phyloP scores from a whole-genome alignment of 352 stramenopile species.

The Globisporangium emineosum region DNA sequence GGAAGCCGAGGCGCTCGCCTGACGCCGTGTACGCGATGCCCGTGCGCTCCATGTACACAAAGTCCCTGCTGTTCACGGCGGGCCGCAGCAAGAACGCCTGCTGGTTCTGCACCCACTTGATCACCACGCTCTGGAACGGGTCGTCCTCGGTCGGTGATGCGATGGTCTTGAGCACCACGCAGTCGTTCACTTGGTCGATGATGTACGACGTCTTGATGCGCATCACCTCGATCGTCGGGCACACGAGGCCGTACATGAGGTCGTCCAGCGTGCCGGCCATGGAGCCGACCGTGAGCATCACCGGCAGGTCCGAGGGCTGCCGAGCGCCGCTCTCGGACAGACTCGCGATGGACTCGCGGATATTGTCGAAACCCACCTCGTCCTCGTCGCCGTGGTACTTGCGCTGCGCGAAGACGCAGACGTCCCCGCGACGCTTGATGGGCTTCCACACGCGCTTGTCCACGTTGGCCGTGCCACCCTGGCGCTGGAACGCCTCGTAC shows the following conservation, averaged over 20 bases:
- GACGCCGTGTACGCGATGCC: conserved; percentile 25
- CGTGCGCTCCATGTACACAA: conserved; percentile 39
- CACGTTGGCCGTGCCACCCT: background rate
- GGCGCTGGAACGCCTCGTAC: conserved; percentile 1
- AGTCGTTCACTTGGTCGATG: conserved; percentile 6
- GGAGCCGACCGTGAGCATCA: conserved; percentile 6
- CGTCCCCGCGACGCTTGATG: conserved; percentile 1
- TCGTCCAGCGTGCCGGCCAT: conserved; percentile 18
- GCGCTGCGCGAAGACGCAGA: conserved; percentile 8
- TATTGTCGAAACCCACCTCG: background rate
- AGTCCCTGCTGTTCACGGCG: conserved; percentile 36
- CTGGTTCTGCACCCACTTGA: conserved; percentile 32
- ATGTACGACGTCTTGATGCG: conserved; percentile 17
- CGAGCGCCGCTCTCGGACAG: background rate
- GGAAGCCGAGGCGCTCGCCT: conserved; percentile 33
- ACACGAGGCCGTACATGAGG: conserved; percentile 36
- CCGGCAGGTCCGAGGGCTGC: conserved; percentile 9
- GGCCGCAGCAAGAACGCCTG: background rate
- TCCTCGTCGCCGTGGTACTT: background rate
- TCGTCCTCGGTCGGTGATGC: conserved; percentile 2
- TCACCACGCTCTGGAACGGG: conserved; percentile 26
- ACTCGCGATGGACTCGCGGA: background rate
- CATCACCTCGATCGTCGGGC: conserved; percentile 28
- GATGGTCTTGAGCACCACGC: conserved; percentile 4
- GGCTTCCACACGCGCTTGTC: conserved; percentile 16